Percentiles rank a stretch among this genome's conserved stretches.
Evolutionary conservation across 305 asterid genomes (phyloP).

Genomic region (Solanum hybrid): DNA sequence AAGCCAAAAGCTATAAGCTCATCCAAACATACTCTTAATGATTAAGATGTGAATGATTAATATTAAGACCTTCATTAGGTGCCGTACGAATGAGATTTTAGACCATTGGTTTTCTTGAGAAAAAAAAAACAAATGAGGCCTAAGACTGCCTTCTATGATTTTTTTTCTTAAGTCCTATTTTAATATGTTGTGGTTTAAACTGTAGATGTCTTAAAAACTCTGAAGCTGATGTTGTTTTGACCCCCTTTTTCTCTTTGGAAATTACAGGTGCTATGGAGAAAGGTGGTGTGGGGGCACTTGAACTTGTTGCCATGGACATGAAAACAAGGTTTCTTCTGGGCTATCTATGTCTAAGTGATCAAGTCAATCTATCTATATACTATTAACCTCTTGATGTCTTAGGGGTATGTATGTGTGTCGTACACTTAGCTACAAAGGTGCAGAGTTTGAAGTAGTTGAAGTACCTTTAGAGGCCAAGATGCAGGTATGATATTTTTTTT

Average conservation of each 20-base stretch:
- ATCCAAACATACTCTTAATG: not conserved
- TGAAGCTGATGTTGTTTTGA: not conserved
- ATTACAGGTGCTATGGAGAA: constrained; percentile 72
- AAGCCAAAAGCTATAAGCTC: not conserved
- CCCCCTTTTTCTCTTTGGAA: not conserved
- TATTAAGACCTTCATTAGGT: not conserved
- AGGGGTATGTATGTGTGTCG: constrained; percentile 99
- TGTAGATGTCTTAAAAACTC: not conserved
- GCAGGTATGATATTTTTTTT: constrained; percentile 44
- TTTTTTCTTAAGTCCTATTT: not conserved
- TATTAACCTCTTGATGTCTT: constrained; percentile 14
- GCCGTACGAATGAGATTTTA: not conserved
- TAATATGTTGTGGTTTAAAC: not conserved
- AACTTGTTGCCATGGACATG: constrained; percentile 99
- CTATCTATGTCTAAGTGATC: not conserved
- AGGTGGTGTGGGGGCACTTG: constrained; percentile 99
- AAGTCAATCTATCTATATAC: not conserved
- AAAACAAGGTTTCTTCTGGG: constrained; percentile 66
- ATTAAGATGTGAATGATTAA: not conserved
- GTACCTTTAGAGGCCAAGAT: constrained; percentile 72
- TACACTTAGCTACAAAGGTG: constrained; percentile 97
- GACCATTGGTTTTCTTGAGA: not conserved
- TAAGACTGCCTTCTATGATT: not conserved
- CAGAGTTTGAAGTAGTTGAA: constrained; percentile 93
- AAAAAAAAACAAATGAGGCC: not conserved